Percentiles rank a stretch among this genome's conserved stretches.
phyloP scores from a whole-genome alignment of 116 monocot species.

The Zostera marina region DNA sequence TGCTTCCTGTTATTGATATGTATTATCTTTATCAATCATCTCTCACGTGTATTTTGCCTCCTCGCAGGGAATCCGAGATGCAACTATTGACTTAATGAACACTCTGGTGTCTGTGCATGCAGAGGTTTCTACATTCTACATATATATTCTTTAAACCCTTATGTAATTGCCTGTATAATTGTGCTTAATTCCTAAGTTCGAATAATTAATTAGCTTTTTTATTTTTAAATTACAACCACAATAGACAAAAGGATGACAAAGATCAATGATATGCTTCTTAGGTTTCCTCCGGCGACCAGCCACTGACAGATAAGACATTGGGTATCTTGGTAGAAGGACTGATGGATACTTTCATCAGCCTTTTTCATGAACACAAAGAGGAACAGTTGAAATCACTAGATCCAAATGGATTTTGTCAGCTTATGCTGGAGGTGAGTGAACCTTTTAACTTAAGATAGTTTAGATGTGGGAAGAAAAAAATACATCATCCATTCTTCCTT shows the following conservation, averaged over 20 bases:
- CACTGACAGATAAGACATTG: constrained; percentile 75
- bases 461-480: no score
- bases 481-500: background rate
- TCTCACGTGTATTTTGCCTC: background rate
- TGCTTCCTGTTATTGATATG: background rate
- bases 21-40: background rate
- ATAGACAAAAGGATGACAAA: no score
- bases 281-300: constrained; percentile 74
- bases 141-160: no score
- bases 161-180: no score
- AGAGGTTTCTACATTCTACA: no score
- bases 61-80: constrained; percentile 97
- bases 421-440: constrained; percentile 67
- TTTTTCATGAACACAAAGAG: constrained; percentile 62
- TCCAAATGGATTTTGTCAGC: constrained; percentile 85
- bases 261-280: constrained; percentile 8
- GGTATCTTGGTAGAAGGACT: constrained; percentile 78
- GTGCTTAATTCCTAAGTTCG: no score
- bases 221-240: no score
- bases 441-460: no score
- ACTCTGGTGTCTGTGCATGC: constrained; percentile 77
- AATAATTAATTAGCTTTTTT: no score
- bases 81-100: constrained; percentile 79
- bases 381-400: constrained; percentile 62
- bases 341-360: constrained; percentile 74